These are phyloP conservation scores for Penicillium subrubescens DNA, from an alignment of 495 filamentous ascomycete genomes.

Conservation along the genomic window DNA sequence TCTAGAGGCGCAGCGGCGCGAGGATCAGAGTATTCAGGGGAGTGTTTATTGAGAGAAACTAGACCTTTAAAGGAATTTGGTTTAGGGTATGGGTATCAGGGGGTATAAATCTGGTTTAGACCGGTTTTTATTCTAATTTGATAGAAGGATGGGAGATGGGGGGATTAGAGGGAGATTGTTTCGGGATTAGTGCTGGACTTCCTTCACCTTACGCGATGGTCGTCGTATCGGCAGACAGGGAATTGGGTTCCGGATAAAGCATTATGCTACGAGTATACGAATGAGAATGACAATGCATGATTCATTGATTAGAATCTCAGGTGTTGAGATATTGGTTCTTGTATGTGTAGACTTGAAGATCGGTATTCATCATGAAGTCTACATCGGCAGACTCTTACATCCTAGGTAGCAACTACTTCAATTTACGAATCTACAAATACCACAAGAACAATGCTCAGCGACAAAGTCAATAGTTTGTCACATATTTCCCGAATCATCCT, in stretches of 20 bases:
- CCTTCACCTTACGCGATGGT: neutral
- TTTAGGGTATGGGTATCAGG: neutral
- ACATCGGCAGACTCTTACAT: neutral
- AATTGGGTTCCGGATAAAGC: neutral
- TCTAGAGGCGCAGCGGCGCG: conserved; percentile 30
- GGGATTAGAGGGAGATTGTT: too few species aligned
- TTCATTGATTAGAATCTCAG: neutral
- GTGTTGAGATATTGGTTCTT: too few species aligned
- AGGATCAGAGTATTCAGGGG: conserved; percentile 43
- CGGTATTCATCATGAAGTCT: too few species aligned
- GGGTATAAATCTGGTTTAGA: neutral
- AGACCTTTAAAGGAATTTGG: neutral
- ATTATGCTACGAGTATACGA: conserved; percentile 10
- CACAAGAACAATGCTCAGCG: neutral
- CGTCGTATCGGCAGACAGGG: neutral
- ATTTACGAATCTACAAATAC: neutral
- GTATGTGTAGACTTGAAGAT: too few species aligned
- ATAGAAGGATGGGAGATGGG: neutral
- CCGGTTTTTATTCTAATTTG: neutral
- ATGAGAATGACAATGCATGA: conserved; percentile 4
- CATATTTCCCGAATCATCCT: conserved; percentile 16
- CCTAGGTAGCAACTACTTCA: neutral
- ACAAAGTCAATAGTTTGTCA: conserved; percentile 34
- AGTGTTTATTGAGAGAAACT: conserved; percentile 37
- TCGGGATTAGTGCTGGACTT: neutral